A percentile compares a stretch with the other conserved stretches of the same genome.
Conservation (phyloP, 495 filamentous ascomycete species). For the Penicillium canescens region DNA sequence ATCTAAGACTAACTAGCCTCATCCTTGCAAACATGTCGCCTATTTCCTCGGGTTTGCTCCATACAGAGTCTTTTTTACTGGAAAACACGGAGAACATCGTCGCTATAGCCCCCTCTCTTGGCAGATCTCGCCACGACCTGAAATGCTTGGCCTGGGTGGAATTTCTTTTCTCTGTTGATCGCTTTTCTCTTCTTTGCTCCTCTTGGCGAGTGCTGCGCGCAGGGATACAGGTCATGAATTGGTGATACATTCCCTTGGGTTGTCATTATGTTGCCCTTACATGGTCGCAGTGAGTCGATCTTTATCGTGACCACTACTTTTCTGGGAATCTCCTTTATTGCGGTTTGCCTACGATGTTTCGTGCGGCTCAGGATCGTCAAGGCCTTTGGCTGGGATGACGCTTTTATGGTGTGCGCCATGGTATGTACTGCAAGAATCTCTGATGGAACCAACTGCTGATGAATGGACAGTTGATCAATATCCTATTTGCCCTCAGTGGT, state of each 20-base stretch:
- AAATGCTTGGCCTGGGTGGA: constrained; percentile 15
- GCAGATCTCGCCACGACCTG: constrained; percentile 17
- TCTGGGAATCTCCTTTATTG: constrained; percentile 36
- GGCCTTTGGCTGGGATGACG: constrained; percentile 48
- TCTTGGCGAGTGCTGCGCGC: constrained; percentile 8
- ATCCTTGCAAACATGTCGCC: neutral
- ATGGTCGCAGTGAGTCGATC: constrained; percentile 39
- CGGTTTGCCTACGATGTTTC: constrained; percentile 42
- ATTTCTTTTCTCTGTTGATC: constrained; percentile 3
- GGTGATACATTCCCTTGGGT: constrained; percentile 4
- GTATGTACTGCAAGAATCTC: constrained; percentile 15
- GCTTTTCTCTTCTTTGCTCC: constrained; percentile 1
- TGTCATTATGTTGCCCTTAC: constrained; percentile 34
- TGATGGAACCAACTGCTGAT: neutral
- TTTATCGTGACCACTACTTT: constrained; percentile 43
- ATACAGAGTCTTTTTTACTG: neutral
- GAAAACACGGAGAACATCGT: constrained; percentile 11
- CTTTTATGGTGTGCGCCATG: constrained; percentile 43
- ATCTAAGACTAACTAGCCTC: neutral
- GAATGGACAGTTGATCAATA: constrained; percentile 21
- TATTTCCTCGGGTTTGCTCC: neutral
- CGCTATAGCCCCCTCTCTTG: constrained; percentile 4
- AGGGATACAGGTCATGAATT: constrained; percentile 13
- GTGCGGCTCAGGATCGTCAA: constrained; percentile 40
- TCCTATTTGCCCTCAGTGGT: constrained; percentile 41